A percentile compares a stretch with the other conserved stretches of the same genome.
Evolutionary conservation across 192 early-diverging fungal species (phyloP).

Genomic region (Coemansia sp.): DNA sequence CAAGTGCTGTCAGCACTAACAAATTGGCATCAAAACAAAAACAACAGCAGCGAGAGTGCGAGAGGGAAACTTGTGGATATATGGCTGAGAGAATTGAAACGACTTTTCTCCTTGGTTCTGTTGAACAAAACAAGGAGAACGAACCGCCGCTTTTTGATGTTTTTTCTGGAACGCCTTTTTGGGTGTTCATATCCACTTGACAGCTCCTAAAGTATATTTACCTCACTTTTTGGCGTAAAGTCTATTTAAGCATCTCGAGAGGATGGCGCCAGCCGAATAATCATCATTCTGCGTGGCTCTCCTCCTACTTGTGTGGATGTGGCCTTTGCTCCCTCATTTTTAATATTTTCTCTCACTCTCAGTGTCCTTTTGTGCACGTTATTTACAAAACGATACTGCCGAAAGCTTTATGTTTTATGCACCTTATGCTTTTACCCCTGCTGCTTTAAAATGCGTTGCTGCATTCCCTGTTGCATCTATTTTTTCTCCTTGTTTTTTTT

Average conservation of each 20-base stretch:
- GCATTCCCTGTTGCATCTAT: neutral
- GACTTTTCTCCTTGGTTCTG: neutral
- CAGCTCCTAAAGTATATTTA: too few relatives aligned
- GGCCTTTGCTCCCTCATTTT: neutral
- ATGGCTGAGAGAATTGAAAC: neutral
- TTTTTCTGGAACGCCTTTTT: constrained; percentile 10
- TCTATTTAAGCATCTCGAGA: neutral
- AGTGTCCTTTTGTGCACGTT: neutral
- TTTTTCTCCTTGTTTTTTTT: constrained; percentile 2
- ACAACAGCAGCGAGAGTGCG: neutral
- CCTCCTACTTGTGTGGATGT: neutral
- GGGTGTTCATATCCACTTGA: too few relatives aligned
- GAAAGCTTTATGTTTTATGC: neutral
- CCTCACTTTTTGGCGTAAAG: neutral
- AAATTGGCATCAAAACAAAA: neutral
- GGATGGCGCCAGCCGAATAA: neutral
- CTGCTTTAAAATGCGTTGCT: neutral
- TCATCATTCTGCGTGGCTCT: constrained; percentile 1
- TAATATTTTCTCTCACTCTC: neutral
- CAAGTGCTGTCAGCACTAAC: too few relatives aligned
- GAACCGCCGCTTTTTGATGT: neutral
- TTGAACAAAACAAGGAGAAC: neutral
- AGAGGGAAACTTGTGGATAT: neutral
- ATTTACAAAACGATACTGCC: neutral
- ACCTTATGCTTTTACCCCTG: constrained; percentile 1